Base-by-base conservation (phyloP, 768 basidiomycete genomes). In the Kwoniella sp. region DNA sequence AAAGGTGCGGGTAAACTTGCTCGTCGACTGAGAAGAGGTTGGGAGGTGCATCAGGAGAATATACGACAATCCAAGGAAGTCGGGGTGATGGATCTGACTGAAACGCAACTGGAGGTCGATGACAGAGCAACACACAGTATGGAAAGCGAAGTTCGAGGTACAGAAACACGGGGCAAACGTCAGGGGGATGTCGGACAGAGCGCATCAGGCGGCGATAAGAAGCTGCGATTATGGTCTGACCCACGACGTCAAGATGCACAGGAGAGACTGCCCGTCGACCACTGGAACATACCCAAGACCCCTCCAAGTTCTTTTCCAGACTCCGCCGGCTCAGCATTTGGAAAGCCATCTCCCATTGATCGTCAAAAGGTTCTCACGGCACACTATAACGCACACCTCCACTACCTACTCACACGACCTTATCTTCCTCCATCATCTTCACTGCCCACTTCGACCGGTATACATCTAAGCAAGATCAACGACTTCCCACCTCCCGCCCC, bases 1-100 rank as follows among this genome's bases (percentile, higher is more conserved):
- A 36, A 58, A 29, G 72, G 70, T 2, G 68, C 75, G 9, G 70
- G 68, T 1, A 72, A 72, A 51, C 57, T 74, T 2, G 75, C 72
- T 2, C 55, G 46, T 21, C 51, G 63, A 17, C 55, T 77, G 13
- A 48, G 64, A 36, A 37, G 53, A 25, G 62, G 64, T 15, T 59
- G 55, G 58, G 68, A 69, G 19, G 19, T 59, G 65, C 25, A 44
- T 19, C 40, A 44, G 40, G 40, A 44, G 12, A 44, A 19, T 9
- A 44, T 44, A 15, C 40, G 8, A 9, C 8, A 19, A 19, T 44
- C 40, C 8, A 15, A 6, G 33, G 33, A 33, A 6, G 7, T 19
- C 3, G 40, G 24, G 30, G 54, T 10, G 8, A 37, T 48, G 13
- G 24, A 36, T 17, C 9, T 57, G 10, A 21, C 17, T 4, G 10